Percentiles rank a stretch among this genome's conserved stretches.
These are phyloP conservation scores for Eucalyptus fibrosa DNA, from an alignment of 345 rosid genomes.

Conservation along the genomic window DNA sequence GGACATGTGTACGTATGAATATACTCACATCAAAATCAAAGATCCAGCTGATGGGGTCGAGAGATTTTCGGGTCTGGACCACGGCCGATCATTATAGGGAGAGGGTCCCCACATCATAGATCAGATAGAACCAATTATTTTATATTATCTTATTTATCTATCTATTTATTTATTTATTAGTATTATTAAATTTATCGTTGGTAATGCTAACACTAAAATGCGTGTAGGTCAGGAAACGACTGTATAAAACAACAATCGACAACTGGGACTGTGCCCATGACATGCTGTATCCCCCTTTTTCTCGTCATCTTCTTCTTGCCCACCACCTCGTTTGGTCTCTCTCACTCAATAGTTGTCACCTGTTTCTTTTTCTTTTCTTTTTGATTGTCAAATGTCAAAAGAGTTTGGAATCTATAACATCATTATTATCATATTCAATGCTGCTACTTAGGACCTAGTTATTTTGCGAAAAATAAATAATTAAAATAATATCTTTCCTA, in stretches of 20 bases:
- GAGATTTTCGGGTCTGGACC: not conserved
- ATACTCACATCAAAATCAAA: not conserved
- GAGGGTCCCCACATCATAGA: not conserved
- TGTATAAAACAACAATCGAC: not conserved
- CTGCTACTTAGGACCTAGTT: not conserved
- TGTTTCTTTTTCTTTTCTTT: not conserved
- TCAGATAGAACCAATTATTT: not conserved
- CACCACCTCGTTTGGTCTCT: not conserved
- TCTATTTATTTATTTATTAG: not conserved
- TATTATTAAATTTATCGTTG: not conserved
- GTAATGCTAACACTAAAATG: not conserved
- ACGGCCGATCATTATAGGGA: not conserved
- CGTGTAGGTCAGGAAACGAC: not conserved
- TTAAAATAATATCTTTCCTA: not conserved
- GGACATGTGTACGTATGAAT: not conserved
- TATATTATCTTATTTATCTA: no score
- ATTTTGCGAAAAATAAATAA: not conserved
- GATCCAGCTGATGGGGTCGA: not conserved
- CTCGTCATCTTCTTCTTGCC: not conserved
- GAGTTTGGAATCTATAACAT: not conserved
- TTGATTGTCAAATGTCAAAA: not conserved
- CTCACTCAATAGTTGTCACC: not conserved
- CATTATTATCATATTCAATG: not conserved
- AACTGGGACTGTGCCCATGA: not conserved
- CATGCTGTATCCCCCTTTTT: not conserved